Percentiles rank a stretch among this genome's conserved stretches.
phyloP scores from a whole-genome alignment of 2,329 filamentous ascomycete genomes.

The Cordyceps cicadae region DNA sequence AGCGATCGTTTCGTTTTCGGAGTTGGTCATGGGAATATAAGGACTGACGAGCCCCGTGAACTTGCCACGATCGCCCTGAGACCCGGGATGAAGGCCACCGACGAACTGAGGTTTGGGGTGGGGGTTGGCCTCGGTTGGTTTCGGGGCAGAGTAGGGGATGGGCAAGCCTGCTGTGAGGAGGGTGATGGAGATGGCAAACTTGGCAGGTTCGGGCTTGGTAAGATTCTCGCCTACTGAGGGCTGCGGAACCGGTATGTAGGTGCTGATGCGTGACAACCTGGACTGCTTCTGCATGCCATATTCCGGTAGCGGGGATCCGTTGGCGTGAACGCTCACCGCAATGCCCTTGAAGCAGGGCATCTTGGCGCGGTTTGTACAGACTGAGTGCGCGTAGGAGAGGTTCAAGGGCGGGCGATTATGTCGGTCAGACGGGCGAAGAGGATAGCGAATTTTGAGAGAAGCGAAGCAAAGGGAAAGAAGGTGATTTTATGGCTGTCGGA shows the following conservation, averaged over 20 bases:
- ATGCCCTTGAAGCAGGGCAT: constrained; percentile 99
- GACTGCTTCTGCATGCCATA: constrained; percentile 93
- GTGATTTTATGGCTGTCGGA: background rate
- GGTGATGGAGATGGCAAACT: constrained; percentile 97
- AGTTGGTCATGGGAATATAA: constrained; percentile 87
- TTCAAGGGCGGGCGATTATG: background rate
- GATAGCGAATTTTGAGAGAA: background rate
- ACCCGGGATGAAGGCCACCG: constrained; percentile 54
- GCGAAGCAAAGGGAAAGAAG: constrained; percentile 5
- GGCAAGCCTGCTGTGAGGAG: constrained; percentile 80
- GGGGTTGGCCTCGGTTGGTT: constrained; percentile 66
- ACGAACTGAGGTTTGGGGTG: constrained; percentile 77
- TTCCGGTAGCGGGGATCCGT: constrained; percentile 74
- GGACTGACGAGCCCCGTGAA: constrained; percentile 57
- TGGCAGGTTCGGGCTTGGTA: constrained; percentile 80
- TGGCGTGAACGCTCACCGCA: constrained; percentile 89
- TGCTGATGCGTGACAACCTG: constrained; percentile 83
- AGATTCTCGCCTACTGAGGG: constrained; percentile 57
- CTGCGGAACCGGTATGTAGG: constrained; percentile 92
- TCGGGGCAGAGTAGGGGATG: constrained; percentile 88
- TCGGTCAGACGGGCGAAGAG: background rate
- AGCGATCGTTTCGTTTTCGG: constrained; percentile 92
- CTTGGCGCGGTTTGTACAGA: constrained; percentile 23
- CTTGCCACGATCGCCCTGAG: constrained; percentile 37
- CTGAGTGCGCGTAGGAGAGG: background rate